Evolutionary conservation across 768 basidiomycete species (phyloP), one percentile per base, ranked within the genome.

Genomic region (Lactarius akahatsu): DNA sequence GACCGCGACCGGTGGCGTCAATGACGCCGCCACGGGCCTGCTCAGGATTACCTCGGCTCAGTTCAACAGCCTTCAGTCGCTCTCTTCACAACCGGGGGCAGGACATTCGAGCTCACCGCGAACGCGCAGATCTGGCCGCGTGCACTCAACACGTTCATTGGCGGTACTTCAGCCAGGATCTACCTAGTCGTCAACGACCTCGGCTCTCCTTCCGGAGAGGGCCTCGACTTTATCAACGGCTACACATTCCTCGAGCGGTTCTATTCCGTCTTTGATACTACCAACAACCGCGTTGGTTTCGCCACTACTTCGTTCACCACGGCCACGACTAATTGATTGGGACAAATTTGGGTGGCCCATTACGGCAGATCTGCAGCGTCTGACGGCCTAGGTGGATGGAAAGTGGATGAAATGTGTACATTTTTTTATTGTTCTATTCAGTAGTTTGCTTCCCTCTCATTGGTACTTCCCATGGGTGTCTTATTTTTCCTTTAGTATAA

Each of bases 191-290:
- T 80, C 59, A 62, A 59, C n/a, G 70, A 72, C 72, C 67, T 82
- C 43, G 85, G 84, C 36, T 69, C 75, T 1, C 68, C 70, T 36
- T 72, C 77, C 11, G 83, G 82, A 57, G 23, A 78, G 66, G 85
- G 83, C 15, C 73, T 86, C n/a, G 83, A 85, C 76, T 85, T 86
- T 68, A 78, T 87, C 73, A 80, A 85, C 73, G 83, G 85, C 20
- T 78, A 77, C 71, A 70, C 75, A 5, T 86, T 84, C 80, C 77
- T 86, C 32, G 80, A 84, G 75, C 84, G 88, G 18, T 89, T 85
- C 81, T 89, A 88, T 77, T 79, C 83, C 36, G 86, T 87, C 43
- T 88, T 77, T 72, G 88, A 90, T 72, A 85, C 86, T 55, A 74
- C 79, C 54, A 84, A 85, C 77, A 75, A 73, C 58, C 83, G 78